Conservation (phyloP, 1,284 basidiomycete species). For the Apiotrichum gamsii region DNA sequence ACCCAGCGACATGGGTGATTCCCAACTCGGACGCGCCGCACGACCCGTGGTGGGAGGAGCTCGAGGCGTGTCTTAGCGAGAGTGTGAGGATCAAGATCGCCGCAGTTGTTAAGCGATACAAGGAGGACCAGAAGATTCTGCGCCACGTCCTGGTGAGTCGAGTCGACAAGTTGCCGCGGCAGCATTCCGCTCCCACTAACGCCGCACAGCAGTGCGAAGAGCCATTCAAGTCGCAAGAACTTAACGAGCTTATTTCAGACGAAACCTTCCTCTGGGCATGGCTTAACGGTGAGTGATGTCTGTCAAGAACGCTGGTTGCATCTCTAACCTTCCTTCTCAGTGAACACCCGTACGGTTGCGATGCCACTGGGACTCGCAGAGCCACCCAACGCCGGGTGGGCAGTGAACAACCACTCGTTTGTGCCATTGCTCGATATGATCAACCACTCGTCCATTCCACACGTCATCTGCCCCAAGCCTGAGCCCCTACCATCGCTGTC, state of each 20-base stretch:
- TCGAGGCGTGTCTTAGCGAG: slow-evolving; percentile 51
- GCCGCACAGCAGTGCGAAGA: slow-evolving; percentile 4
- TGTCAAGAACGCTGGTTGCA: not conserved
- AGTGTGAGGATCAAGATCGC: slow-evolving; percentile 52
- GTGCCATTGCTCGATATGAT: slow-evolving; percentile 81
- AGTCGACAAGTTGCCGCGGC: not conserved
- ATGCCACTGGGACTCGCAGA: slow-evolving; percentile 59
- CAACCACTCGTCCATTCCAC: slow-evolving; percentile 57
- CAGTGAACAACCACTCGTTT: slow-evolving; percentile 64
- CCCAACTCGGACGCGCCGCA: slow-evolving; percentile 17
- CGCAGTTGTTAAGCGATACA: slow-evolving; percentile 54
- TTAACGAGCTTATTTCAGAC: slow-evolving; percentile 24
- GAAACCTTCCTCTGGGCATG: slow-evolving; percentile 71
- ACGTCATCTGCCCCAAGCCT: slow-evolving; percentile 21
- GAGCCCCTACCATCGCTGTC: slow-evolving; percentile 19
- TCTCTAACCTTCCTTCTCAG: too few species aligned
- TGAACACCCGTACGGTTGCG: slow-evolving; percentile 81
- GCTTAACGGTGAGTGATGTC: slow-evolving; percentile 60
- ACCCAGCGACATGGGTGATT: slow-evolving; percentile 70
- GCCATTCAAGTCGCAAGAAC: slow-evolving; percentile 30
- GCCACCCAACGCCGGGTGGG: slow-evolving; percentile 37
- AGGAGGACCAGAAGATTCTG: slow-evolving; percentile 54
- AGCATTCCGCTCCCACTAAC: too few species aligned
- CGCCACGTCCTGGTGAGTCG: slow-evolving; percentile 43
- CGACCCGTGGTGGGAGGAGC: slow-evolving; percentile 23